Percentiles rank a stretch among this genome's conserved stretches.
Evolutionary conservation across 441 rosid species (phyloP).

Genomic region (Erysimum cheiri): DNA sequence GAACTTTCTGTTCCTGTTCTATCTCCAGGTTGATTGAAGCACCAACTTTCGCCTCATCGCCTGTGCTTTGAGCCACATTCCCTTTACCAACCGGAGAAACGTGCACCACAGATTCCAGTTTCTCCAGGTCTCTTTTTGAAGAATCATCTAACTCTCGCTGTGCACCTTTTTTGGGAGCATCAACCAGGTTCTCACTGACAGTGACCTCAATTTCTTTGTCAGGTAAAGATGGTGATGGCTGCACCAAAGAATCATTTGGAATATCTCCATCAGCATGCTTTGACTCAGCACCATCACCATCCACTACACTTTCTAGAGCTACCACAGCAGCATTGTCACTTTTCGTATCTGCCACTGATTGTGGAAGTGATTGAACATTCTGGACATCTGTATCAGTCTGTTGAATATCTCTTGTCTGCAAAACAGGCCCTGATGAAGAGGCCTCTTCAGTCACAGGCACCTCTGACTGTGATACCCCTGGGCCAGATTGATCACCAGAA

Average conservation of each 20-base stretch:
- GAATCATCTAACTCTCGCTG: conserved; percentile 52
- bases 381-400: conserved; percentile 49
- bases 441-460: conserved; percentile 48
- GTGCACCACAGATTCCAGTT: conserved; percentile 47
- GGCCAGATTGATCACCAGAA: conserved; percentile 47
- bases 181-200: conserved; percentile 49
- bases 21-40: conserved; percentile 54
- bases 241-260: conserved; percentile 51
- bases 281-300: conserved; percentile 43
- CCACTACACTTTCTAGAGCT: conserved; percentile 47
- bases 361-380: conserved; percentile 43
- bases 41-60: conserved; percentile 52
- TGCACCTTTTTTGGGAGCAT: conserved; percentile 44
- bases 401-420: conserved; percentile 47
- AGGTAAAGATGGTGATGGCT: conserved; percentile 48
- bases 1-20: conserved; percentile 53
- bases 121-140: conserved; percentile 54
- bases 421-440: conserved; percentile 44
- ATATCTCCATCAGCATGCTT: conserved; percentile 56
- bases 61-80: conserved; percentile 48
- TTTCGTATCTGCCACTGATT: conserved; percentile 44
- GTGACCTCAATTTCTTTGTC: conserved; percentile 58
- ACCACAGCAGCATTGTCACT: conserved; percentile 50
- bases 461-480: conserved; percentile 45
- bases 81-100: conserved; percentile 50